Evolutionary conservation across 2,329 filamentous ascomycete species (phyloP), one percentile per base, ranked within the genome.

Genomic region (Fusarium pilosicola): DNA sequence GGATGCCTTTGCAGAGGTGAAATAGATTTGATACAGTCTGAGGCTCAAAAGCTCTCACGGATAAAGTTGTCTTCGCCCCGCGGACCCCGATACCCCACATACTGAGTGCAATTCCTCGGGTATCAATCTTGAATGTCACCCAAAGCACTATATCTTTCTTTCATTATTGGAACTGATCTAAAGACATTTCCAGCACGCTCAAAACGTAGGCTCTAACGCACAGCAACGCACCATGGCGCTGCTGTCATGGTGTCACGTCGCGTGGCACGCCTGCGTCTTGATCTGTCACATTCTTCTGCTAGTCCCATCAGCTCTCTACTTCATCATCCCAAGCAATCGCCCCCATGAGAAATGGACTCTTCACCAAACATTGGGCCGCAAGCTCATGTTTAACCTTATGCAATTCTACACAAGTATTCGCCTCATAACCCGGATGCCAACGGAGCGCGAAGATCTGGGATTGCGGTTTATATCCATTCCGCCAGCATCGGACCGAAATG

Each of bases 1-100:
- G 73, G 76, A 83, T 28, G 64, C 42, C 5, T 86, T 80, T 76
- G 78, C 81, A 7, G 77, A 79, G 26, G 73, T 80, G 1, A 78
- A 83, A 59, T 79, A 76, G 17, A 20, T 5, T 5, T 6, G 41
- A 5, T 22, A 10, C 3, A 10, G 6, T 9, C 5, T 41, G 39
- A 14, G 13, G 20, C 34, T 11, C 26, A 26, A 26, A 26, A 26
- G 26, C 26, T 26, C 26, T 6, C 6, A 26, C 26, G 26, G 26
- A 24, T 20, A 10, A 24, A 24, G 3, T 34, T 13, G 11, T 18
- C 4, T 17, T 1, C 4, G 7, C 4, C 6, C 30, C n/a, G 17
- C n/a, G 22, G 22, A 13, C 28, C 28, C 17, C 17, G 22, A 32
- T 52, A 26, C n/a, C 32, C n/a, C 9, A 17, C 18, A 9, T 54